A percentile compares a stretch with the other conserved stretches of the same genome.
Conservation (phyloP, 305 asterid genomes). For the Fraxinus floribunda region DNA sequence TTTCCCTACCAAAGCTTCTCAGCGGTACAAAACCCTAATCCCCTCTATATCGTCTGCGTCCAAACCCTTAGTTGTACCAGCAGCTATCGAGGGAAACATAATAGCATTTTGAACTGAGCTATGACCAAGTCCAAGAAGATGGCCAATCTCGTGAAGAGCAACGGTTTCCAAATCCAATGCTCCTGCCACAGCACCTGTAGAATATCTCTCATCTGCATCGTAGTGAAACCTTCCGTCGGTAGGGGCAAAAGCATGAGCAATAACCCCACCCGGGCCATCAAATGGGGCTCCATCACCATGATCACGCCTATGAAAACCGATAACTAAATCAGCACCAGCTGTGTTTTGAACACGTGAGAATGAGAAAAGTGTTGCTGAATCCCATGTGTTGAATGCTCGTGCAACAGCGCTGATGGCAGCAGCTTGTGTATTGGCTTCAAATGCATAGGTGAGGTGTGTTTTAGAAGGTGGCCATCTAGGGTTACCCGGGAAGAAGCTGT, state of each 20-base stretch:
- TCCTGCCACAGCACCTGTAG: no score
- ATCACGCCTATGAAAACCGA: background rate
- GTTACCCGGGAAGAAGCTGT: background rate
- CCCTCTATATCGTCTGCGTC: background rate
- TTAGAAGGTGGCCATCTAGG: constrained; percentile 4
- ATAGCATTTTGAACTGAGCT: background rate
- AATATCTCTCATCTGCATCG: constrained; percentile 7
- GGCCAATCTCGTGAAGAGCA: constrained; percentile 28
- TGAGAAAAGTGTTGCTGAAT: background rate
- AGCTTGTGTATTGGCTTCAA: background rate
- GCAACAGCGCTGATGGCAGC: background rate
- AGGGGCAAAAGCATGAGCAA: constrained; percentile 22
- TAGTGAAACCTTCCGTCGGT: constrained; percentile 7
- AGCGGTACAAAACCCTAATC: background rate
- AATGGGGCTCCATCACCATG: constrained; percentile 17
- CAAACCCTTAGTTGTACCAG: background rate
- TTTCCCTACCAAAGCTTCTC: no score
- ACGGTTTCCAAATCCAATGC: constrained; percentile 7
- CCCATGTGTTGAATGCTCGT: constrained; percentile 16
- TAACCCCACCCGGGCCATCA: constrained; percentile 5
- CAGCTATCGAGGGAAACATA: background rate
- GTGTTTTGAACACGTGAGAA: background rate
- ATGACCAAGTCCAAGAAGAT: constrained; percentile 26
- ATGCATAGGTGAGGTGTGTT: background rate
- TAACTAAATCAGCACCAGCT: background rate